phyloP scores from a whole-genome alignment of 768 basidiomycete genomes.

The Russula ochroleuca region DNA sequence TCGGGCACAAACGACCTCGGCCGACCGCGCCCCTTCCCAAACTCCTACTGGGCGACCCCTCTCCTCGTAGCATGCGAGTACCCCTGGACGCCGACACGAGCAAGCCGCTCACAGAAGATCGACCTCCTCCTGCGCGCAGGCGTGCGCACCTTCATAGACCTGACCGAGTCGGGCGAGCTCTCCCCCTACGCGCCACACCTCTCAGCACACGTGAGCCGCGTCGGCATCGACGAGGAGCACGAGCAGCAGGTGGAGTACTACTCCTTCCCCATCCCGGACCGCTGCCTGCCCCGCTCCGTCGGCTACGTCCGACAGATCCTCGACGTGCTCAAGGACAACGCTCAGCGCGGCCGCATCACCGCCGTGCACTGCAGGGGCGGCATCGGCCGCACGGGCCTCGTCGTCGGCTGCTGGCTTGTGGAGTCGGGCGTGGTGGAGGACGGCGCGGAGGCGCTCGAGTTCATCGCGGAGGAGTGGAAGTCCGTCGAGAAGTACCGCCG shows the following conservation, averaged over 20 bases:
- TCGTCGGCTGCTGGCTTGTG: constrained; percentile 73
- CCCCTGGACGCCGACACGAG: constrained; percentile 58
- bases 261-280: constrained; percentile 73
- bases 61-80: constrained; percentile 76
- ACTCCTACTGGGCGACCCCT: constrained; percentile 79
- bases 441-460: constrained; percentile 58
- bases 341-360: constrained; percentile 51
- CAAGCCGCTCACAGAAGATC: constrained; percentile 50
- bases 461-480: constrained; percentile 68
- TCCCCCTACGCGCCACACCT: constrained; percentile 59
- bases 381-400: constrained; percentile 62
- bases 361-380: constrained; percentile 80
- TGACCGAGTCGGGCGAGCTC: constrained; percentile 78
- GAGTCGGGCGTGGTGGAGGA: constrained; percentile 57
- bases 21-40: constrained; percentile 61
- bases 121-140: constrained; percentile 68
- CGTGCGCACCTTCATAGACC: constrained; percentile 77
- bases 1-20: constrained; percentile 4
- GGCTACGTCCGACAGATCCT: constrained; percentile 59
- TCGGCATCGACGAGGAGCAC: constrained; percentile 43
- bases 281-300: constrained; percentile 56
- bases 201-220: constrained; percentile 46
- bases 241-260: constrained; percentile 58
- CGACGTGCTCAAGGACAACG: constrained; percentile 55
- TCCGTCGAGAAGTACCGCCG: constrained; percentile 72